Evolutionary conservation across 2,329 filamentous ascomycete genomes (phyloP).

Genomic region (Arthrobotrys megalospora): DNA sequence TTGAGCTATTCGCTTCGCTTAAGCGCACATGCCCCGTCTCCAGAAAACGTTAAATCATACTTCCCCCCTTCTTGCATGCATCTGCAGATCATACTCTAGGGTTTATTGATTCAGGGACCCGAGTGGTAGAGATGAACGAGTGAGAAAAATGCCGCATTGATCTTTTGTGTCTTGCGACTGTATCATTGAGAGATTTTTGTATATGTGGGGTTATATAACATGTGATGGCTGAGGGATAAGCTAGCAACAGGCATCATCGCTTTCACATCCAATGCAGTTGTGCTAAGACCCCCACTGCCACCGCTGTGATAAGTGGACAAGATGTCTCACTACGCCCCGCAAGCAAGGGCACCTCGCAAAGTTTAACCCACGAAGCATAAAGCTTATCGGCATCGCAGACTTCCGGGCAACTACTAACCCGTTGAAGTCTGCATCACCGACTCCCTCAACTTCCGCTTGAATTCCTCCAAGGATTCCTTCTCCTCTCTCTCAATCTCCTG

Average conservation of each 20-base stretch:
- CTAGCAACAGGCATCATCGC: constrained; percentile 31
- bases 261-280: neutral
- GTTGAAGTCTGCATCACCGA: constrained; percentile 46
- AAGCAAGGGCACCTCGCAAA: neutral
- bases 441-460: constrained; percentile 60
- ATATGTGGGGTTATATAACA: constrained; percentile 10
- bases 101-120: constrained; percentile 35
- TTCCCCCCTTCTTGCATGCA: constrained; percentile 48
- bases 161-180: constrained; percentile 15
- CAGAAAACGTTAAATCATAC: constrained; percentile 19
- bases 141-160: constrained; percentile 57
- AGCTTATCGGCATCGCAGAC: neutral
- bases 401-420: neutral
- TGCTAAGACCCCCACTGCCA: neutral
- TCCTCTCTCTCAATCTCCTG: constrained; percentile 56
- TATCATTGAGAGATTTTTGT: constrained; percentile 22
- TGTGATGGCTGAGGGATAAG: constrained; percentile 37
- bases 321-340: neutral
- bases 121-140: constrained; percentile 9
- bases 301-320: neutral
- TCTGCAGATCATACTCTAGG: constrained; percentile 49
- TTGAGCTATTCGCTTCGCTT: constrained; percentile 11
- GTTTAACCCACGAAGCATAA: neutral
- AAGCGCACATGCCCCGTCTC: constrained; percentile 11
- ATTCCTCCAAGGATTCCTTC: constrained; percentile 54